Evolutionary conservation across 257 asterid genomes (phyloP).

Genomic region (Nicotiana knightiana): DNA sequence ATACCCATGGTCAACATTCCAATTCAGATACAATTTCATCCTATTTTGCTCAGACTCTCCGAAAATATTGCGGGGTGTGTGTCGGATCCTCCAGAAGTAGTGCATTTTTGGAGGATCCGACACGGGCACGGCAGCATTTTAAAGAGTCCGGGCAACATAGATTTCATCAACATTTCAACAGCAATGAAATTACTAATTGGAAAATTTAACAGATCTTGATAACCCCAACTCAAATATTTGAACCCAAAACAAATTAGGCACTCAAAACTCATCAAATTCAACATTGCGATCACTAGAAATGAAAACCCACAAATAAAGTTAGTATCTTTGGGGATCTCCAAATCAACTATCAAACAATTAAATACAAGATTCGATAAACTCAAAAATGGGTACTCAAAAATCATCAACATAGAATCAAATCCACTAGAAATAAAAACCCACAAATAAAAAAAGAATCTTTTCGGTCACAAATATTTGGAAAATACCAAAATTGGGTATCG

Average conservation of each 20-base stretch:
- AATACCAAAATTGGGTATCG: no score
- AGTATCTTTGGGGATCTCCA: not conserved
- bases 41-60: no score
- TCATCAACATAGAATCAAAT: not conserved
- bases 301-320: not conserved
- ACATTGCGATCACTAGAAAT: not conserved
- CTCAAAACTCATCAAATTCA: not conserved
- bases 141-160: no score
- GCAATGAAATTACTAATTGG: not conserved
- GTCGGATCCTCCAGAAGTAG: no score
- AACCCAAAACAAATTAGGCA: not conserved
- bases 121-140: no score
- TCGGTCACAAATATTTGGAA: no score
- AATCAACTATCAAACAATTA: not conserved
- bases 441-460: not conserved
- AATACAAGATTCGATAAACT: not conserved
- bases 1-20: constrained; percentile 10
- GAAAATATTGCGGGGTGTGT: no score
- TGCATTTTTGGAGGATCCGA: no score
- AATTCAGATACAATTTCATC: not conserved
- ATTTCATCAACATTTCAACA: not conserved
- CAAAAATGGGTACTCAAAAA: not conserved
- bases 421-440: constrained; percentile 8
- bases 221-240: not conserved
- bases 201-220: not conserved